A percentile compares a stretch with the other conserved stretches of the same genome.
These are phyloP conservation scores for Cephalotrichum gorgonifer DNA, from an alignment of 2,329 filamentous ascomycete species.

Conservation along the genomic window DNA sequence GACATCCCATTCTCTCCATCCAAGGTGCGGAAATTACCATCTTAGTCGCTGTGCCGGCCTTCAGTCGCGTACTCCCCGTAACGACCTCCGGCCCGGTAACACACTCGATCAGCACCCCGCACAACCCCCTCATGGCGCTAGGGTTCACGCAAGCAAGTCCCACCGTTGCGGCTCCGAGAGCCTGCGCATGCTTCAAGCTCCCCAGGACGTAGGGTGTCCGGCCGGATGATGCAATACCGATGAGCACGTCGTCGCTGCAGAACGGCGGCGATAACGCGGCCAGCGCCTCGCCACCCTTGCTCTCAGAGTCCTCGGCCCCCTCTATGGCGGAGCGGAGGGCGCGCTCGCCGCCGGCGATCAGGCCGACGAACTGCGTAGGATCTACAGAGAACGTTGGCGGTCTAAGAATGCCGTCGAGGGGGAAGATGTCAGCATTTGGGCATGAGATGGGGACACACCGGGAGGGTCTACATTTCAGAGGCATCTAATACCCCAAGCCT, in stretches of 20 bases:
- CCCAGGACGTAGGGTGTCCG: conserved; percentile 11
- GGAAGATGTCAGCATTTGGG: neutral
- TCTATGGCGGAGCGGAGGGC: conserved; percentile 11
- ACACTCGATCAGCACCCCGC: conserved; percentile 21
- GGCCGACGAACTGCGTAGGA: conserved; percentile 8
- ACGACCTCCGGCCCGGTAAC: conserved; percentile 30
- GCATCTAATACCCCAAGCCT: neutral
- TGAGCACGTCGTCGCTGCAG: conserved; percentile 6
- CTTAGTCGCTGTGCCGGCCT: conserved; percentile 33
- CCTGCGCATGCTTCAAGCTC: conserved; percentile 19
- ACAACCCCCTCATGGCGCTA: conserved; percentile 14
- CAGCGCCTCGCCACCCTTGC: conserved; percentile 5
- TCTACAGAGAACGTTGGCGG: conserved; percentile 11
- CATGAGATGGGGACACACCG: neutral
- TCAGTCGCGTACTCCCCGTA: conserved; percentile 33
- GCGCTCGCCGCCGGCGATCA: conserved; percentile 8
- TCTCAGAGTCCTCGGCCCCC: conserved; percentile 10
- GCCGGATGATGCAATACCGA: conserved; percentile 11
- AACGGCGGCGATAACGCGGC: conserved; percentile 5
- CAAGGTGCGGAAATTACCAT: conserved; percentile 17
- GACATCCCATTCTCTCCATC: too few relatives aligned
- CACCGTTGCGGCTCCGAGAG: conserved; percentile 22
- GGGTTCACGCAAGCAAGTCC: conserved; percentile 25
- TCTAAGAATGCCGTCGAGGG: too few relatives aligned
- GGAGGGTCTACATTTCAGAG: neutral